These are phyloP conservation scores for Cladosporium cucumerinum DNA, from an alignment of 2,329 filamentous ascomycete species.

Conservation along the genomic window DNA sequence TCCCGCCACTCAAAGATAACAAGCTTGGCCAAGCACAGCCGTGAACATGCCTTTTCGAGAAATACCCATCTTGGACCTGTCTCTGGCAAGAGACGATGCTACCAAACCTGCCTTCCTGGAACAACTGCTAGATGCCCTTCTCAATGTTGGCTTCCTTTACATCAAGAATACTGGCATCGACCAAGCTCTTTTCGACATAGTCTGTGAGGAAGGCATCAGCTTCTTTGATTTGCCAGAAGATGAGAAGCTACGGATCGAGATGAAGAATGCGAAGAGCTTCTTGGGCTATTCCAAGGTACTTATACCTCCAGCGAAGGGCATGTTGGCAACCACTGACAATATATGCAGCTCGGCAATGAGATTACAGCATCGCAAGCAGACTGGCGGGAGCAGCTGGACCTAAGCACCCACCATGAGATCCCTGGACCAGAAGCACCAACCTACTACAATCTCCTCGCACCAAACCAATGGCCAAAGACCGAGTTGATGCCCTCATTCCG, in stretches of 20 bases:
- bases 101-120: slow-evolving; percentile 71
- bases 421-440: slow-evolving; percentile 61
- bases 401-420: slow-evolving; percentile 72
- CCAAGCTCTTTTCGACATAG: slow-evolving; percentile 60
- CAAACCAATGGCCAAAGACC: slow-evolving; percentile 72
- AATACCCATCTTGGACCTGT: slow-evolving; percentile 75
- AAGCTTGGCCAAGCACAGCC: not conserved
- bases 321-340: not conserved
- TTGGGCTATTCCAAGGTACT: slow-evolving; percentile 46
- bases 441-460: slow-evolving; percentile 74
- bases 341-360: slow-evolving; percentile 50
- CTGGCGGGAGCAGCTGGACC: slow-evolving; percentile 82
- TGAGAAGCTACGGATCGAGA: slow-evolving; percentile 65
- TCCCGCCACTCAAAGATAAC: not conserved
- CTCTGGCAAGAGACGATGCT: slow-evolving; percentile 58
- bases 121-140: slow-evolving; percentile 68
- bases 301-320: not conserved
- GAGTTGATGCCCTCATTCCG: slow-evolving; percentile 64
- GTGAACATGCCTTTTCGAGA: slow-evolving; percentile 55
- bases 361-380: slow-evolving; percentile 72
- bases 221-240: slow-evolving; percentile 75
- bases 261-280: slow-evolving; percentile 46
- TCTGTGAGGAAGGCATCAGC: slow-evolving; percentile 63
- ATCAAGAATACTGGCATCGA: slow-evolving; percentile 75
- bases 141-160: slow-evolving; percentile 87